Evolutionary conservation across 768 basidiomycete species (phyloP).

Genomic region (Auricularia auricula-judae): DNA sequence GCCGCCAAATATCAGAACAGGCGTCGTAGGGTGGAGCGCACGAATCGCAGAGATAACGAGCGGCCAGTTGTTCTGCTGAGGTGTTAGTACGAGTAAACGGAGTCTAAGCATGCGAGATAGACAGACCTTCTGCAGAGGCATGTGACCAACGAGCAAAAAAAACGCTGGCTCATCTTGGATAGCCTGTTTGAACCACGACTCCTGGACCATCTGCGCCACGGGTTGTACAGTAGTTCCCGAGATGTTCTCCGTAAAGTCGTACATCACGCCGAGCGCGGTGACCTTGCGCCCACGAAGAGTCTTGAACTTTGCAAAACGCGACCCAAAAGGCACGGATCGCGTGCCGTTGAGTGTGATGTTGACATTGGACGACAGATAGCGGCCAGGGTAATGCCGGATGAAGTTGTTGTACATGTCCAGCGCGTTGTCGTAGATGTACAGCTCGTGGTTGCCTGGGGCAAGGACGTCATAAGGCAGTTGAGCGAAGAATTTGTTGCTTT

Average conservation of each 20-base stretch:
- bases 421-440: slow-evolving; percentile 60
- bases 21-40: slow-evolving; percentile 54
- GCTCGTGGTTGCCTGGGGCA: slow-evolving; percentile 82
- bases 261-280: slow-evolving; percentile 73
- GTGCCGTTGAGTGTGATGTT: slow-evolving; percentile 60
- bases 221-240: slow-evolving; percentile 44
- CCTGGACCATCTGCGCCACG: slow-evolving; percentile 66
- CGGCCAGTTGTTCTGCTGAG: slow-evolving; percentile 49
- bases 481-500: slow-evolving; percentile 59
- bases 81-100: background rate
- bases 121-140: slow-evolving; percentile 48
- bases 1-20: slow-evolving; percentile 76
- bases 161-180: slow-evolving; percentile 51
- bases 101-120: background rate
- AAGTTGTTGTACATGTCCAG: slow-evolving; percentile 67
- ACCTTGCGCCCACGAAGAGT: slow-evolving; percentile 63
- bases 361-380: slow-evolving; percentile 76
- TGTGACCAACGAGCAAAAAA: slow-evolving; percentile 72
- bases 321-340: slow-evolving; percentile 21
- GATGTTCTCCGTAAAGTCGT: slow-evolving; percentile 56
- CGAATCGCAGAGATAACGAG: slow-evolving; percentile 65
- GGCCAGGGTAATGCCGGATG: slow-evolving; percentile 50
- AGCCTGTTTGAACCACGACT: slow-evolving; percentile 37
- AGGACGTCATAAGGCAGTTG: slow-evolving; percentile 72
- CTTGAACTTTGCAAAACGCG: slow-evolving; percentile 59